Percentiles rank a stretch among this genome's conserved stretches.
Conservation (phyloP, 192 early-diverging fungal genomes). For the Chytriomyces hyalinus region DNA sequence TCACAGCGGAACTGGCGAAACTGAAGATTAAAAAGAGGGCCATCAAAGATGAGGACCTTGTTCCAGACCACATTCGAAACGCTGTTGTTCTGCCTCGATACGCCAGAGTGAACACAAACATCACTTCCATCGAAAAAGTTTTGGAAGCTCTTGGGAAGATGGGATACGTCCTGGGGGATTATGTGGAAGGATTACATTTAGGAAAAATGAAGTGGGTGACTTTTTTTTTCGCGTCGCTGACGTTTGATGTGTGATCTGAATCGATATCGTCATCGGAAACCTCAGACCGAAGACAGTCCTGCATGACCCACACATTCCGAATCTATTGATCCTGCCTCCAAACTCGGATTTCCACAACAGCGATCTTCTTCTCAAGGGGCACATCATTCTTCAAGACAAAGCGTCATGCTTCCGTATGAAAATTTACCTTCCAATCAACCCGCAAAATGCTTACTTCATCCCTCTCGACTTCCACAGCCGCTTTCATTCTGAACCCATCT, state of each 20-base stretch:
- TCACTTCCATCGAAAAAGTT: constrained; percentile 71
- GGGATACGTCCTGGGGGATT: constrained; percentile 59
- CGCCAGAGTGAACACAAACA: constrained; percentile 86
- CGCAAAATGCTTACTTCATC: neutral
- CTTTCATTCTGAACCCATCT: constrained; percentile 76
- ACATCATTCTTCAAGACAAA: constrained; percentile 78
- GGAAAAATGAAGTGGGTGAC: constrained; percentile 6
- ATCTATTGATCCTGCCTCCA: constrained; percentile 84
- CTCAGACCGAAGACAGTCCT: constrained; percentile 42
- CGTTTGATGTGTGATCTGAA: neutral
- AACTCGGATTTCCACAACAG: constrained; percentile 89
- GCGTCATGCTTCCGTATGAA: constrained; percentile 22
- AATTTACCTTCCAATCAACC: constrained; percentile 17
- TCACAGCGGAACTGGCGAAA: constrained; percentile 79
- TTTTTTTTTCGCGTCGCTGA: neutral
- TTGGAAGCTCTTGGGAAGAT: constrained; percentile 64
- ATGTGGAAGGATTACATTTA: constrained; percentile 12
- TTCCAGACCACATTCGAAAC: constrained; percentile 60
- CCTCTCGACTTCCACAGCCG: constrained; percentile 48
- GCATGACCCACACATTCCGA: constrained; percentile 77
- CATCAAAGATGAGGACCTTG: constrained; percentile 72
- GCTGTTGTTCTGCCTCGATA: constrained; percentile 79
- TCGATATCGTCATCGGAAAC: neutral
- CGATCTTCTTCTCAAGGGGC: constrained; percentile 71
- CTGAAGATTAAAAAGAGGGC: constrained; percentile 73